phyloP scores from a whole-genome alignment of 331 rosid genomes.

The Malus hybrid region DNA sequence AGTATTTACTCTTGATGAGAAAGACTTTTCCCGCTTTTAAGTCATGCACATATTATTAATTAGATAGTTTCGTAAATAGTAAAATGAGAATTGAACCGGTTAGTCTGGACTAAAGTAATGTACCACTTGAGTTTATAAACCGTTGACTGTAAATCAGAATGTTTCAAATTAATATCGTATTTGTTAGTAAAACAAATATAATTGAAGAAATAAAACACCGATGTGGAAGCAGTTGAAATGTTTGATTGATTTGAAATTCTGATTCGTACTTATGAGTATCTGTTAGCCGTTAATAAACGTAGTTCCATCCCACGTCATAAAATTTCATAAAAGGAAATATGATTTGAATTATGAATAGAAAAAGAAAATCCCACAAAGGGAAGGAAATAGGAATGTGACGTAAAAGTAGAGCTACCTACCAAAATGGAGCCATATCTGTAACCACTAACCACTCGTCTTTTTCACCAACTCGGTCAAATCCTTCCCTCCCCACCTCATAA shows the following conservation, averaged over 20 bases:
- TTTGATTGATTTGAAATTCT: neutral
- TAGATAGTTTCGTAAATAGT: too few species aligned
- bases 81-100: neutral
- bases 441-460: constrained; percentile 54
- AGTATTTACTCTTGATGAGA: neutral
- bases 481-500: constrained; percentile 6
- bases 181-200: too few species aligned
- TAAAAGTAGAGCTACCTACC: constrained; percentile 38
- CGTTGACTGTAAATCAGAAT: too few species aligned
- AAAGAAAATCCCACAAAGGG: constrained; percentile 8
- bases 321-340: neutral
- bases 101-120: neutral
- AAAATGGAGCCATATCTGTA: constrained; percentile 34
- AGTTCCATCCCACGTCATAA: neutral
- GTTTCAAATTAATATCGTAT: too few species aligned
- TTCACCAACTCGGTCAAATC: constrained; percentile 58
- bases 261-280: neutral
- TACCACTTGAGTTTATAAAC: neutral
- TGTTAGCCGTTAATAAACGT: too few species aligned
- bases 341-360: neutral
- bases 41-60: neutral
- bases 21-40: too few species aligned
- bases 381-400: constrained; percentile 11
- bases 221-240: neutral
- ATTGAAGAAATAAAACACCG: neutral